Base-by-base conservation (phyloP, 192 early-diverging fungal genomes). In the Rhizoclosmatium sp. region DNA sequence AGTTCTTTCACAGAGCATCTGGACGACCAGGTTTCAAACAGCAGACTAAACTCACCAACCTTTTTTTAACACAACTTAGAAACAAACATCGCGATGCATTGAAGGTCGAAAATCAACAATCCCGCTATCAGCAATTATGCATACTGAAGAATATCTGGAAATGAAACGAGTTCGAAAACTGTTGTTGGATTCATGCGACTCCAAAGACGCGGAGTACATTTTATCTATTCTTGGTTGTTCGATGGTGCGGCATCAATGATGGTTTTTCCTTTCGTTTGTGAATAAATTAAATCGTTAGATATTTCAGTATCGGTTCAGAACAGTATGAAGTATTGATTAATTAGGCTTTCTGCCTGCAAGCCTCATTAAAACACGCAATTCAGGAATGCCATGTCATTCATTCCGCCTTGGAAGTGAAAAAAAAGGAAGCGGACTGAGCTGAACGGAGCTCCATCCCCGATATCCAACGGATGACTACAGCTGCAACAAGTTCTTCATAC, bases 181-280 rank as follows among this genome's bases (percentile, higher is more conserved):
- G 51, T 16, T 54, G 51, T 16, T 54, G 9, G 16, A 54, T 16
- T 54, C 51, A 16, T 54, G 51, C 16, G 51, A 54, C 16, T 16
- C 51, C 5, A 54, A 54, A 54, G 51, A 54, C 9, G 51, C 16
- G 51, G 51, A 54, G 5, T 54, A 7, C 16, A 16, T 54, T 7
- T 54, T 54, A 16, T 54, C 51, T 54, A 54, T 54, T 54, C 51
- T 54, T 54, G 51, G 51, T 54, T 54, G 51, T 54, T 54, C 51
- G 0, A 16, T 16, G 16, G 51, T 1, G 16, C 9, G 51, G 9
- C 51, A 54, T 12, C 5, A 7, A 16, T 54, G 51, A 54, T 1
- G 51, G 31, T 0, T 0, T 31, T 31, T 31, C 31, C 31, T 31
- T 31, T 31, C 0, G n/a, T 31, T 31, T 31, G 31, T 31, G 31